phyloP scores from a whole-genome alignment of 345 rosid species.

The Arabidopsis arenosa region DNA sequence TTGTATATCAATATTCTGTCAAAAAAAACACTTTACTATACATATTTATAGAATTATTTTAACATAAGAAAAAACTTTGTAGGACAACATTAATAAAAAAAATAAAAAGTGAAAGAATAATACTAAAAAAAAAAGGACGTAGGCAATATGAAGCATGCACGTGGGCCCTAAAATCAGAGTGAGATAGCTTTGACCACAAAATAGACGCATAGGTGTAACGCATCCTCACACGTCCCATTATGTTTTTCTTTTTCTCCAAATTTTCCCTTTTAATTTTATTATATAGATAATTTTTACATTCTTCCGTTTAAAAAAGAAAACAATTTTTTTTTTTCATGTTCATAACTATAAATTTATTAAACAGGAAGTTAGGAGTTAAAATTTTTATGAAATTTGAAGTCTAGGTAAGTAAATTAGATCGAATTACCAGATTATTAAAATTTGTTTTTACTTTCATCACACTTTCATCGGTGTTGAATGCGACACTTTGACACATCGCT shows the following conservation, averaged over 20 bases:
- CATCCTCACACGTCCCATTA: constrained; percentile 23
- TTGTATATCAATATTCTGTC: background rate
- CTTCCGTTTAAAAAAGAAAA: too few species aligned
- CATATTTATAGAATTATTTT: background rate
- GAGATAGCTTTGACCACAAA: constrained; percentile 35
- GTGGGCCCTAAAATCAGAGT: constrained; percentile 33
- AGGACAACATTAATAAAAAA: background rate
- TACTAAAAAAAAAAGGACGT: background rate
- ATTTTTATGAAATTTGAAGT: background rate
- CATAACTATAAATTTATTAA: background rate
- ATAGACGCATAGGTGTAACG: constrained; percentile 19
- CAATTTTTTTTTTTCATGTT: background rate
- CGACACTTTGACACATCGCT: constrained; percentile 32
- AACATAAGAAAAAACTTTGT: background rate
- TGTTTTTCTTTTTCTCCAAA: background rate
- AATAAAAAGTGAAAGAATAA: background rate
- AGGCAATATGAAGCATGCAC: constrained; percentile 31
- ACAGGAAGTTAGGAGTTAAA: background rate
- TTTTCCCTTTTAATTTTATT: background rate
- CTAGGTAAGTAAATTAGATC: background rate
- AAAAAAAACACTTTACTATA: background rate
- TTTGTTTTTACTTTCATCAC: background rate
- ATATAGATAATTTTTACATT: too few species aligned
- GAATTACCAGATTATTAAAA: background rate
- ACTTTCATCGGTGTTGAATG: constrained; percentile 14